These are phyloP conservation scores for Aspergillus avenaceus DNA, from an alignment of 495 filamentous ascomycete species.

Conservation along the genomic window DNA sequence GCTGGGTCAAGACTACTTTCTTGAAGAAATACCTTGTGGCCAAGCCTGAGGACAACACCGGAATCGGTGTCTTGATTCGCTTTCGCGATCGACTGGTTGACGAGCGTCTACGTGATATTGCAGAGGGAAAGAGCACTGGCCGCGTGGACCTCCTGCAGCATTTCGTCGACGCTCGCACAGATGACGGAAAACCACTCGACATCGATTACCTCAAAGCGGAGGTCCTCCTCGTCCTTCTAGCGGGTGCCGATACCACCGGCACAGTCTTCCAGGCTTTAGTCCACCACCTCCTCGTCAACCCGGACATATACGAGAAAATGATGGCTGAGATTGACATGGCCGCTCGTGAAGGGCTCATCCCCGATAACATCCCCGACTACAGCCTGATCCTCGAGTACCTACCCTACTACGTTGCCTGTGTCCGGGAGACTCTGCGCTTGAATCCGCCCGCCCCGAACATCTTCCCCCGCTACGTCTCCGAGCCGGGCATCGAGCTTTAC, in stretches of 20 bases:
- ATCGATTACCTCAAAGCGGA: constrained; percentile 51
- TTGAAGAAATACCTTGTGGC: constrained; percentile 54
- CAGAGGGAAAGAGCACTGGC: constrained; percentile 20
- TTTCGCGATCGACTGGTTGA: constrained; percentile 48
- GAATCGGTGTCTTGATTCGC: constrained; percentile 40
- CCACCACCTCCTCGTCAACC: constrained; percentile 46
- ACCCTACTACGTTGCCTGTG: constrained; percentile 45
- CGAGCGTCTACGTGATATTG: constrained; percentile 31
- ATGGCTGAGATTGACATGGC: constrained; percentile 54
- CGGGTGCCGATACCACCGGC: constrained; percentile 62
- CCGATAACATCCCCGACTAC: constrained; percentile 32
- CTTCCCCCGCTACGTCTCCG: constrained; percentile 44
- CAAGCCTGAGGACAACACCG: constrained; percentile 45
- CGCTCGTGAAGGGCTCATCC: constrained; percentile 34
- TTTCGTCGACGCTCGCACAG: constrained; percentile 40
- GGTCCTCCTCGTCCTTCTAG: constrained; percentile 52
- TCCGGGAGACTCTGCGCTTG: constrained; percentile 52
- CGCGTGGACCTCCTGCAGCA: constrained; percentile 27
- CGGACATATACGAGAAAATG: constrained; percentile 45
- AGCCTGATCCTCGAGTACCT: constrained; percentile 40
- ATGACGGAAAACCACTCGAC: constrained; percentile 43
- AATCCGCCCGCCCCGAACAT: constrained; percentile 48
- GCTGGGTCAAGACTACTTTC: constrained; percentile 48
- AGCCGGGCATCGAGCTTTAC: constrained; percentile 49
- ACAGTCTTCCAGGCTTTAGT: constrained; percentile 53